Evolutionary conservation across 192 early-diverging fungal species (phyloP).

Genomic region (Backusella parvicylindrica): DNA sequence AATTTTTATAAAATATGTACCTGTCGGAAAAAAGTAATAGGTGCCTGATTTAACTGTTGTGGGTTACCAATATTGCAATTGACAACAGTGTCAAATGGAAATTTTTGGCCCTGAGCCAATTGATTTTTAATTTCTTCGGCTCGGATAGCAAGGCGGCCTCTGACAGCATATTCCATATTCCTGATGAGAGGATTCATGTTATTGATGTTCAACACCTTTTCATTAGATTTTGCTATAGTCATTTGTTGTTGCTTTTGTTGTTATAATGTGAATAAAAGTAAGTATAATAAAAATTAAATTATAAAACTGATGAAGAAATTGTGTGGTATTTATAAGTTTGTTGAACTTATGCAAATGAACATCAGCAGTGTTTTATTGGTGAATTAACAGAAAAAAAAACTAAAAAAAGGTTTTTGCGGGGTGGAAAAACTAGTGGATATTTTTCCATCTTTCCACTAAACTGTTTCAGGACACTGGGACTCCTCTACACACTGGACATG

Average conservation of each 20-base stretch:
- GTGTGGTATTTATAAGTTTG: neutral
- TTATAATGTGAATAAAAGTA: neutral
- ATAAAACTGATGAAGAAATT: neutral
- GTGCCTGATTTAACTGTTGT: conserved; percentile 84
- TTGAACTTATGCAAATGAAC: neutral
- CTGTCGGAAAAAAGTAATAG: conserved; percentile 97
- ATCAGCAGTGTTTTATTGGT: neutral
- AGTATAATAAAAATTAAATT: neutral
- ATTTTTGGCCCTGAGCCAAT: conserved; percentile 39
- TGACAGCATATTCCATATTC: conserved; percentile 92
- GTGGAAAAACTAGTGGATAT: neutral
- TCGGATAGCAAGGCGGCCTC: conserved; percentile 91
- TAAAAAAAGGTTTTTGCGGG: neutral
- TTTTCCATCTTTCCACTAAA: conserved; percentile 1
- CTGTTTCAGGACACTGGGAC: conserved; percentile 35
- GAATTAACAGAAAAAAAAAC: neutral
- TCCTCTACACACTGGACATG: conserved; percentile 55
- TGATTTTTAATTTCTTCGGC: conserved; percentile 74
- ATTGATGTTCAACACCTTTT: conserved; percentile 39
- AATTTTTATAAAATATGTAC: conserved; percentile 32
- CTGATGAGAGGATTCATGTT: conserved; percentile 69
- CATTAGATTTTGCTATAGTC: neutral
- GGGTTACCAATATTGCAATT: conserved; percentile 94
- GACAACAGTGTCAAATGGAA: conserved; percentile 69
- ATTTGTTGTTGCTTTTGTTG: neutral